Evolutionary conservation across 1,284 basidiomycete genomes (phyloP), one percentile per base, ranked within the genome.

Genomic region (Sporisorium scitamineum): DNA sequence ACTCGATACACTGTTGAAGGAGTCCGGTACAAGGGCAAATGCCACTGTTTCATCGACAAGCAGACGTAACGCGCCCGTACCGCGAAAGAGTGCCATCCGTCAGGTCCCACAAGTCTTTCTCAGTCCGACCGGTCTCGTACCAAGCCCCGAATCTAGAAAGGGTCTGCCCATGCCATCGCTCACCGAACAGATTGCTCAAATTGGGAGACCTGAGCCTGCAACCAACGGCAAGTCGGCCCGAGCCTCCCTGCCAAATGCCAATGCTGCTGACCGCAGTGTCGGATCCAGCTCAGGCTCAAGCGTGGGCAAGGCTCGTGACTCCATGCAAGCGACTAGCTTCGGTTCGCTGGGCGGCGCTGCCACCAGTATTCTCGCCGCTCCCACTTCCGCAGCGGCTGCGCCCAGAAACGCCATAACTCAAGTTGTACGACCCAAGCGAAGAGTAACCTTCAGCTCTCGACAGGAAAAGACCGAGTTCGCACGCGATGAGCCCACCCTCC

Each of bases 31-130:
- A 27, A 75, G 66, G 16, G 67, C 60, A 1, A 66, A 74, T 32
- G 26, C 56, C 2, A 61, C 55, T 18, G 48, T 59, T 24, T 47
- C 64, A 32, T 42, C 65, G 16, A 71, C 73, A 7, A 76, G 73
- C 56, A 64, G 73, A 42, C 63, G 73, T 5, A 76, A 76, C n/a
- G 73, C 73, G 16, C 73, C 73, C 18, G 66, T 62, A 48, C 80
- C 80, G 1, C 62, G 80, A 55, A 82, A 82, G 70, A 79, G 76
- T 37, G 76, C 80, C 53, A 78, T 82, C 50, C 73, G 76, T 52
- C 63, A 75, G 27, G 77, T 77, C 16, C 80, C 78, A 1, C 80
- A 82, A 32, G 70, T 82, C 39, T 82, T 82, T 41, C 60, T 71
- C 44, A 82, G 80, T 41, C 80, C 80, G 0, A 82, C 80, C 11